Conservation (phyloP, 2,329 filamentous ascomycete species). For the Xylaria sp. region DNA sequence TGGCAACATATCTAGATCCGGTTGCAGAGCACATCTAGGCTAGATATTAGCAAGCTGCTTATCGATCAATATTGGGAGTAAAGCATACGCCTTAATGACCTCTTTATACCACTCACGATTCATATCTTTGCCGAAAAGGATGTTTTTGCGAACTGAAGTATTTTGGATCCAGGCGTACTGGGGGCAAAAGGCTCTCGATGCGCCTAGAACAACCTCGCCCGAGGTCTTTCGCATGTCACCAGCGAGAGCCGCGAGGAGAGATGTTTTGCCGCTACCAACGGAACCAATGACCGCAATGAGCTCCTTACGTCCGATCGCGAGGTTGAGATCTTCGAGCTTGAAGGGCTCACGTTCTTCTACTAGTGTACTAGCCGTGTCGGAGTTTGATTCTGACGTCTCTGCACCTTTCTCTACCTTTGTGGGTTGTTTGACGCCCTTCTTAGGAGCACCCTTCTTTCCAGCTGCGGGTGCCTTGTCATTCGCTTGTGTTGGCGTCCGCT, state of each 20-base stretch:
- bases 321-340: slow-evolving; percentile 74
- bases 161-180: slow-evolving; percentile 99
- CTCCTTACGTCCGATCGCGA: slow-evolving; percentile 78
- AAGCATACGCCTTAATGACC: slow-evolving; percentile 78
- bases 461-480: slow-evolving; percentile 59
- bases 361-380: slow-evolving; percentile 65
- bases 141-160: slow-evolving; percentile 85
- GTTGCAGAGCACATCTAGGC: slow-evolving; percentile 77
- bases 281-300: slow-evolving; percentile 86
- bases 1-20: slow-evolving; percentile 93
- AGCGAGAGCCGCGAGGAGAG: slow-evolving; percentile 85
- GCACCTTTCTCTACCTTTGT: slow-evolving; percentile 43
- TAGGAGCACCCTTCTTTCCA: slow-evolving; percentile 62
- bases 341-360: slow-evolving; percentile 74
- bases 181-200: slow-evolving; percentile 88
- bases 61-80: not conserved
- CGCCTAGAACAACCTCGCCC: slow-evolving; percentile 80
- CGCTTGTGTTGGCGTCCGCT: slow-evolving; percentile 70
- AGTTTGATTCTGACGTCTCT: slow-evolving; percentile 56
- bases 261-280: slow-evolving; percentile 93
- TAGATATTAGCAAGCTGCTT: slow-evolving; percentile 33
- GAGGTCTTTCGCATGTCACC: slow-evolving; percentile 91
- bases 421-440: slow-evolving; percentile 50
- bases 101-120: slow-evolving; percentile 82
- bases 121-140: slow-evolving; percentile 85